These are phyloP conservation scores for Serpula lacrymans DNA, from an alignment of 768 basidiomycete genomes.

Conservation along the genomic window DNA sequence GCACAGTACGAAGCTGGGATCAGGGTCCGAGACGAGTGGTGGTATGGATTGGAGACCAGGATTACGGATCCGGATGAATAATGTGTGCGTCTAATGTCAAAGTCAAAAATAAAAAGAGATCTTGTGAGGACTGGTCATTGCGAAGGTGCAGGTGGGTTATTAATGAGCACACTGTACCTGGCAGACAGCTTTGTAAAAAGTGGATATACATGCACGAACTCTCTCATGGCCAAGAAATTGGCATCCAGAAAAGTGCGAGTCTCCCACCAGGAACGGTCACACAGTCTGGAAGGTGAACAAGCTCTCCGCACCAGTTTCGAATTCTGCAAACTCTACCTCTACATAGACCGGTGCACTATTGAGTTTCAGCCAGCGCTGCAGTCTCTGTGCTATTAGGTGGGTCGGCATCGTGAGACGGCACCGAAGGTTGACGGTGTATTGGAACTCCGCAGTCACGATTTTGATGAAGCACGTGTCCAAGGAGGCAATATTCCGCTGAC, in stretches of 20 bases:
- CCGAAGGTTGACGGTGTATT: background rate
- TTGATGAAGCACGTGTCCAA: background rate
- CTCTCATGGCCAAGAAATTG: constrained; percentile 2
- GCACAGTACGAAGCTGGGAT: too few relatives aligned
- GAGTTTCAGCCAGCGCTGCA: background rate
- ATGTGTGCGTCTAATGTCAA: too few relatives aligned
- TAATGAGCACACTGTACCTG: background rate
- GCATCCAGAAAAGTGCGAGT: background rate
- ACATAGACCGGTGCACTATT: background rate
- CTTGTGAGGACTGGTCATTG: background rate
- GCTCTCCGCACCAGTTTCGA: too few relatives aligned
- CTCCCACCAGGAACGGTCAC: background rate
- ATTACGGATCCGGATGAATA: too few relatives aligned
- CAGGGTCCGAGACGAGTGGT: too few relatives aligned
- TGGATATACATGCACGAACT: constrained; percentile 2
- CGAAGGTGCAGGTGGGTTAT: background rate
- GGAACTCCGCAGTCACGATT: constrained; percentile 1
- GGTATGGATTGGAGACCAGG: too few relatives aligned
- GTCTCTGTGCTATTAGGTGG: too few relatives aligned
- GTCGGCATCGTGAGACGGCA: background rate
- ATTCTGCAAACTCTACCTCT: too few relatives aligned
- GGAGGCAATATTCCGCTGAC: too few relatives aligned
- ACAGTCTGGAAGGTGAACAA: background rate
- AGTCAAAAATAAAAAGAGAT: constrained; percentile 1
- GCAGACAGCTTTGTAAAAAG: constrained; percentile 4